phyloP scores from a whole-genome alignment of 116 monocot genomes.

The Posidonia oceanica region DNA sequence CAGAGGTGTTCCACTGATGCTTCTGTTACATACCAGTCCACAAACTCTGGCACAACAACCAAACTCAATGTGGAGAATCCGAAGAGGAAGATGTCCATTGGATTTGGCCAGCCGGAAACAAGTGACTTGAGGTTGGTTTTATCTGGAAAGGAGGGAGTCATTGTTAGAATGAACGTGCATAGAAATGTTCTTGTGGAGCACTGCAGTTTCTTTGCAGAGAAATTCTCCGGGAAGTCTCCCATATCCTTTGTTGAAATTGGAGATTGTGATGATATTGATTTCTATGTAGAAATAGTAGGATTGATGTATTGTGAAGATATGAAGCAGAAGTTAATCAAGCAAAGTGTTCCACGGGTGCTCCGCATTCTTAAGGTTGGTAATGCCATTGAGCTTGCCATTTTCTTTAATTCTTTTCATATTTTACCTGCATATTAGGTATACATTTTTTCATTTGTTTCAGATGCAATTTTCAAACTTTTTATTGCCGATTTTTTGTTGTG shows the following conservation, averaged over 20 bases:
- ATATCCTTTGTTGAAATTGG: slow-evolving; percentile 39
- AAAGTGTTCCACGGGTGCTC: slow-evolving; percentile 69
- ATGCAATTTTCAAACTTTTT: too few species aligned
- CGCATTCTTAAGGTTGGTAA: slow-evolving; percentile 66
- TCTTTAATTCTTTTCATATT: too few species aligned
- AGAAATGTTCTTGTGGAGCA: slow-evolving; percentile 53
- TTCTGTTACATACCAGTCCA: slow-evolving; percentile 8
- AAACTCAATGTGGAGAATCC: slow-evolving; percentile 29
- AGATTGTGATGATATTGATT: slow-evolving; percentile 89
- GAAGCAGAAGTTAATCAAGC: slow-evolving; percentile 72
- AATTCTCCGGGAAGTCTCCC: slow-evolving; percentile 40
- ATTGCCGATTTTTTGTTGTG: too few species aligned
- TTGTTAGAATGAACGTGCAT: slow-evolving; percentile 78
- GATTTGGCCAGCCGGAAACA: slow-evolving; percentile 72
- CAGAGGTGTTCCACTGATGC: slow-evolving; percentile 25
- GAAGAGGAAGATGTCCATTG: slow-evolving; percentile 73
- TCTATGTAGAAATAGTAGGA: slow-evolving; percentile 84
- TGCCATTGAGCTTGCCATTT: background rate
- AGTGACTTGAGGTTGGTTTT: slow-evolving; percentile 75
- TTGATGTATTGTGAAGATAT: slow-evolving; percentile 88
- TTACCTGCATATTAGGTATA: too few species aligned
- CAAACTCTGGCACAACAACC: slow-evolving; percentile 14
- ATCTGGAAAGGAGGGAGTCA: slow-evolving; percentile 68
- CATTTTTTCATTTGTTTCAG: too few species aligned
- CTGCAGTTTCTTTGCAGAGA: slow-evolving; percentile 60